Conservation (phyloP, 495 filamentous ascomycete genomes). For the Penicillium argentinense region DNA sequence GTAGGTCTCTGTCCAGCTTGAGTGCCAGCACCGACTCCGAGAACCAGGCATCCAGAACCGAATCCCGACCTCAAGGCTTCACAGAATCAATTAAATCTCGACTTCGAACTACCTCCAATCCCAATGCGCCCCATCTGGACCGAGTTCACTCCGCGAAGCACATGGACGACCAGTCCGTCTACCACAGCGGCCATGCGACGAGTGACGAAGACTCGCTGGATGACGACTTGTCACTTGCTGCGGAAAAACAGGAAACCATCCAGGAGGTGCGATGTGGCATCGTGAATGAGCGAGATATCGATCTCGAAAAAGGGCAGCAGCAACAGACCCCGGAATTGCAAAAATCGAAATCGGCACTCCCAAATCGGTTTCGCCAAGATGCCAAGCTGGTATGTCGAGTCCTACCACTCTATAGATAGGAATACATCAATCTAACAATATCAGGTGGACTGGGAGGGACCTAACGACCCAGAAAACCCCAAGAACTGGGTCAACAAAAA, state of each 20-base stretch:
- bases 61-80: not conserved
- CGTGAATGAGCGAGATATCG: slow-evolving; percentile 32
- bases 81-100: slow-evolving; percentile 16
- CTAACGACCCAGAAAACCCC: slow-evolving; percentile 58
- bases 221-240: too few species aligned
- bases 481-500: slow-evolving; percentile 55
- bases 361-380: slow-evolving; percentile 21
- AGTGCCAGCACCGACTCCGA: slow-evolving; percentile 12
- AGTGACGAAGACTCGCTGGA: slow-evolving; percentile 8
- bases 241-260: slow-evolving; percentile 12
- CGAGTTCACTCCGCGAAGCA: slow-evolving; percentile 34
- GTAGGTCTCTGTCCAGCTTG: slow-evolving; percentile 9
- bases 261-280: slow-evolving; percentile 29
- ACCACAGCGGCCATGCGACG: slow-evolving; percentile 30
- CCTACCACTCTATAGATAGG: not conserved
- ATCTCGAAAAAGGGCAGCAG: slow-evolving; percentile 26
- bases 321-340: slow-evolving; percentile 16
- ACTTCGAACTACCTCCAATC: slow-evolving; percentile 11
- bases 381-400: slow-evolving; percentile 25
- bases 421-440: not conserved
- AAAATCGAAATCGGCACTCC: slow-evolving; percentile 22
- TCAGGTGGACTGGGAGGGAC: slow-evolving; percentile 55
- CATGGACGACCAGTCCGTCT: slow-evolving; percentile 38
- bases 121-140: slow-evolving; percentile 10
- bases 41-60: slow-evolving; percentile 5